Conservation (phyloP, 371 early-diverging fungal species). For the Lichtheimia hyalospora region DNA sequence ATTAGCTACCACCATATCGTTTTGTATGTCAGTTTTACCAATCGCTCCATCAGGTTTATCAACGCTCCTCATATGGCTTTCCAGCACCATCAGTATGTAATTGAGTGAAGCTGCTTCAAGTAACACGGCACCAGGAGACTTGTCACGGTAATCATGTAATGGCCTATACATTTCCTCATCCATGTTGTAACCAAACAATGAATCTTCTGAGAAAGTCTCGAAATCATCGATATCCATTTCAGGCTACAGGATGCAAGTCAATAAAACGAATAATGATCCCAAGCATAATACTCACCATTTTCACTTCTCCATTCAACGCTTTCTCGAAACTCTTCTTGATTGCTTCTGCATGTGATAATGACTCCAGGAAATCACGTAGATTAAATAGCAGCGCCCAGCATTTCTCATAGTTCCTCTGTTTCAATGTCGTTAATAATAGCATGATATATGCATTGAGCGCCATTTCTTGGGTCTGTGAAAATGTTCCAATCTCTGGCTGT, state of each 20-base stretch:
- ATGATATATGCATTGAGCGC: conserved; percentile 51
- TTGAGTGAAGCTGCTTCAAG: conserved; percentile 43
- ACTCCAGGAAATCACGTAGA: conserved; percentile 43
- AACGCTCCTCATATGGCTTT: conserved; percentile 33
- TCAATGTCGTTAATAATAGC: conserved; percentile 44
- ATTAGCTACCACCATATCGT: neutral
- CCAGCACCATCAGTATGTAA: conserved; percentile 32
- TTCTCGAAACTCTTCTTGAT: conserved; percentile 9
- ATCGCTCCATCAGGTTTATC: conserved; percentile 22
- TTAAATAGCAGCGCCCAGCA: conserved; percentile 45
- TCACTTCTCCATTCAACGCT: conserved; percentile 26
- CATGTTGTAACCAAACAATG: conserved; percentile 48
- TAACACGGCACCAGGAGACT: conserved; percentile 32
- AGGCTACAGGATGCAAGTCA: conserved; percentile 14
- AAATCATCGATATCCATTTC: conserved; percentile 47
- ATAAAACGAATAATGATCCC: neutral
- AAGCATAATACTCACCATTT: conserved; percentile 25
- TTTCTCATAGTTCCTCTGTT: conserved; percentile 51
- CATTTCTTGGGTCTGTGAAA: conserved; percentile 35
- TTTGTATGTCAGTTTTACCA: conserved; percentile 13
- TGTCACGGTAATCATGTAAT: conserved; percentile 26
- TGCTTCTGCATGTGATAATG: conserved; percentile 16
- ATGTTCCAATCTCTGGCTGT: conserved; percentile 1
- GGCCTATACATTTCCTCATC: conserved; percentile 45
- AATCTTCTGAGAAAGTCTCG: conserved; percentile 48